Conservation (phyloP, 352 stramenopile genomes). For the Nothophytophthora sp. region DNA sequence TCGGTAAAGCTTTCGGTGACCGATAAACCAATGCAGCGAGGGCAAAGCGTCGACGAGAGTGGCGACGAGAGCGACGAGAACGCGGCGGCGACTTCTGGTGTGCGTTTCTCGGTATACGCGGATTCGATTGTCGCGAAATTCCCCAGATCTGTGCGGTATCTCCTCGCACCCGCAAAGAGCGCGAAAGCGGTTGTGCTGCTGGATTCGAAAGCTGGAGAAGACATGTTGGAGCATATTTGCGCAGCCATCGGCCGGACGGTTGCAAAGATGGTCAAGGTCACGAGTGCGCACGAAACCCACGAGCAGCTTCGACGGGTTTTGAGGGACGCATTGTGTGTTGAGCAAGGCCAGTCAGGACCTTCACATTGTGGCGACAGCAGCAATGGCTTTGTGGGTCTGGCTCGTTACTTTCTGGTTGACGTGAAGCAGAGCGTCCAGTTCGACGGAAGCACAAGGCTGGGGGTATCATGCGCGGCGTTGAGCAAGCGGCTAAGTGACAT, state of each 20-base stretch:
- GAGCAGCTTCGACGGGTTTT: constrained; percentile 17
- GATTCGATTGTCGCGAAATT: constrained; percentile 50
- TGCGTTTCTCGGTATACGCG: constrained; percentile 51
- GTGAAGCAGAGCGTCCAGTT: constrained; percentile 28
- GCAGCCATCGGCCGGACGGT: constrained; percentile 34
- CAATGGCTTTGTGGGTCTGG: constrained; percentile 31
- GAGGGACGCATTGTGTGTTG: constrained; percentile 6
- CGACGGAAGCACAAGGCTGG: constrained; percentile 43
- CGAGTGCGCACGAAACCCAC: constrained; percentile 15
- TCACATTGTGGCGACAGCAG: constrained; percentile 2
- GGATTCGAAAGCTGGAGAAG: constrained; percentile 36
- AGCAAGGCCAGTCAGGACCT: not conserved
- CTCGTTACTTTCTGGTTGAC: constrained; percentile 35
- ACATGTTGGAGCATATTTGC: constrained; percentile 47
- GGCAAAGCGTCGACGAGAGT: not conserved
- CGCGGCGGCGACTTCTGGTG: not conserved
- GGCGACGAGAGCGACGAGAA: not conserved
- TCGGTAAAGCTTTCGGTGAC: not conserved
- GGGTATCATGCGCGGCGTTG: constrained; percentile 37
- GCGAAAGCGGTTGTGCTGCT: constrained; percentile 38
- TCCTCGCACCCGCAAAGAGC: constrained; percentile 23
- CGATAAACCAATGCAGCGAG: not conserved
- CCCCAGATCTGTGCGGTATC: constrained; percentile 32
- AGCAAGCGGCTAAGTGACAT: constrained; percentile 44
- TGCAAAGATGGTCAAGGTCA: constrained; percentile 15